These are phyloP conservation scores for Trametes pubescens DNA, from an alignment of 1,284 basidiomycete genomes.

Conservation along the genomic window DNA sequence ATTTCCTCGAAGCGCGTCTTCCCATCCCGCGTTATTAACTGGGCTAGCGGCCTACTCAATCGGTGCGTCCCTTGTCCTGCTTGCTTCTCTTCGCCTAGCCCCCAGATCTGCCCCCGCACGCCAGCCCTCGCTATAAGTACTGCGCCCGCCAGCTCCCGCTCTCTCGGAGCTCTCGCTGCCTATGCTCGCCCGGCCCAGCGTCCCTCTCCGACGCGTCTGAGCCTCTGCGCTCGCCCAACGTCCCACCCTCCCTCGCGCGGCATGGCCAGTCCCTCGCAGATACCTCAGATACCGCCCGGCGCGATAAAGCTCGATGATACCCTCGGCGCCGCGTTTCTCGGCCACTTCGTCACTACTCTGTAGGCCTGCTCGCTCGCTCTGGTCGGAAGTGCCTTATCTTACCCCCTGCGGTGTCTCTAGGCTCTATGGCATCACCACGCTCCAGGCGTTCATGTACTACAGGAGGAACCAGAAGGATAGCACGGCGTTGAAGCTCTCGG, in stretches of 20 bases:
- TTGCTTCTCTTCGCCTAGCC: background rate
- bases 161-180: background rate
- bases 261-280: constrained; percentile 4
- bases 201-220: constrained; percentile 1
- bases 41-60: background rate
- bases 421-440: constrained; percentile 33
- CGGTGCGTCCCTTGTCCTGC: constrained; percentile 5
- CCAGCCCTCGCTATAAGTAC: background rate
- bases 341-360: constrained; percentile 31
- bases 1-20: background rate
- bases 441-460: constrained; percentile 33
- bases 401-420: constrained; percentile 6
- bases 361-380: constrained; percentile 11
- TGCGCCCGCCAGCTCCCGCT: background rate
- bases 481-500: constrained; percentile 11
- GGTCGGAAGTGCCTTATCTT: background rate
- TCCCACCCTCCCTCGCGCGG: background rate
- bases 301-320: constrained; percentile 27
- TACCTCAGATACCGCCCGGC: constrained; percentile 6
- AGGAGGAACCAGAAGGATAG: constrained; percentile 24
- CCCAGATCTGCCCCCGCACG: background rate
- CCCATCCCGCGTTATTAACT: background rate
- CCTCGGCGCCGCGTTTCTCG: constrained; percentile 33
- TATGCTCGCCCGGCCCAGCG: background rate
- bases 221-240: background rate